Evolutionary conservation across 1,284 basidiomycete genomes (phyloP).

Genomic region (Leccinum ambiguum): DNA sequence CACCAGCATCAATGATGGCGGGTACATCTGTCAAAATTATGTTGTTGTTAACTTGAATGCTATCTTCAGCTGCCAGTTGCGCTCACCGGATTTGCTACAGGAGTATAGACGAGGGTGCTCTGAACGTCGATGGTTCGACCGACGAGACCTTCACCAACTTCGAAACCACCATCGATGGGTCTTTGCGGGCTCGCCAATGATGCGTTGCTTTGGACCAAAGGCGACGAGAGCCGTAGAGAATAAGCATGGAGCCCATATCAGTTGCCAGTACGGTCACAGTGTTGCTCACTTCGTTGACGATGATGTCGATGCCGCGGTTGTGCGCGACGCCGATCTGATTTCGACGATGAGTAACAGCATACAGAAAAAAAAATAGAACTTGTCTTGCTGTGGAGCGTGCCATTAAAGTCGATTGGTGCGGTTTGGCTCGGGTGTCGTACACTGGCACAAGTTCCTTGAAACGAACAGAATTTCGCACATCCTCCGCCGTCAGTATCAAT

Average conservation of each 20-base stretch:
- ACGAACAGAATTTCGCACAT: too few relatives aligned
- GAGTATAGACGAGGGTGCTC: too few relatives aligned
- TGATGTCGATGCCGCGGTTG: conserved; percentile 93
- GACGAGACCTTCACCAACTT: conserved; percentile 56
- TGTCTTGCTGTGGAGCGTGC: conserved; percentile 85
- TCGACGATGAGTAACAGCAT: conserved; percentile 12
- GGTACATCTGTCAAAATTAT: too few relatives aligned
- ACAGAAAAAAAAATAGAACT: neutral
- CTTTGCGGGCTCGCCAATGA: conserved; percentile 92
- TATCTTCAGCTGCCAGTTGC: too few relatives aligned
- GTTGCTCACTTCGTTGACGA: conserved; percentile 94
- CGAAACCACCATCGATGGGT: conserved; percentile 63
- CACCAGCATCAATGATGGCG: too few relatives aligned
- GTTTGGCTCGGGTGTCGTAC: too few relatives aligned
- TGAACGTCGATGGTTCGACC: conserved; percentile 58
- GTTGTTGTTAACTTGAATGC: too few relatives aligned
- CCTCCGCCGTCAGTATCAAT: too few relatives aligned
- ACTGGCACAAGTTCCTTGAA: too few relatives aligned
- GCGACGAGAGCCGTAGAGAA: conserved; percentile 66
- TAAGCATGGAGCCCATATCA: neutral
- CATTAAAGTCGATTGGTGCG: conserved; percentile 66
- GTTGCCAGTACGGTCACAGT: conserved; percentile 31
- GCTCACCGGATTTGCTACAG: too few relatives aligned
- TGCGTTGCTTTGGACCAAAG: conserved; percentile 85
- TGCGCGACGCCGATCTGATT: conserved; percentile 89